phyloP scores from a whole-genome alignment of 179 eudicot genomes.

The Carnegiea gigantea region DNA sequence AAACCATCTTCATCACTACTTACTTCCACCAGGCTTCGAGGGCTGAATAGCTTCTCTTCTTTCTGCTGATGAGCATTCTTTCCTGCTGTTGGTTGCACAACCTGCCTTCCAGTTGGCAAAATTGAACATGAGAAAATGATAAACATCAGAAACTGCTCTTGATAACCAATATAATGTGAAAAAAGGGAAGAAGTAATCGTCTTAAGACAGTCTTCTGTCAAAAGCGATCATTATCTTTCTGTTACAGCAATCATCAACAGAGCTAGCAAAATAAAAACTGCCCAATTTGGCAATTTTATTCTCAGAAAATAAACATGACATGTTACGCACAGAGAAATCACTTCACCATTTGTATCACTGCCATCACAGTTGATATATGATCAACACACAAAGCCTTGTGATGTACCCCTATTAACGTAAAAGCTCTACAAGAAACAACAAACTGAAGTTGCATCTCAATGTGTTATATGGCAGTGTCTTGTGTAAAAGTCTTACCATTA shows the following conservation, averaged over 20 bases:
- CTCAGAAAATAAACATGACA: neutral
- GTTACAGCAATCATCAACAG: neutral
- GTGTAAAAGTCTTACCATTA: neutral
- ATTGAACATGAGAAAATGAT: neutral
- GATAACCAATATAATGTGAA: neutral
- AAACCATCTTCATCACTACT: slow-evolving; percentile 88
- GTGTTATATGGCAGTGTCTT: neutral
- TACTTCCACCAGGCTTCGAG: slow-evolving; percentile 68
- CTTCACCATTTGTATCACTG: neutral
- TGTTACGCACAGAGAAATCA: neutral
- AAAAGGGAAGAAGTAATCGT: neutral
- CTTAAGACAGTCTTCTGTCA: neutral
- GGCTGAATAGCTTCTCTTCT: slow-evolving; percentile 28
- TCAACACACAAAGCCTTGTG: neutral
- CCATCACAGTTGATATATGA: neutral
- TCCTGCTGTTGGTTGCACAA: slow-evolving; percentile 12
- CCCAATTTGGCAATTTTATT: neutral
- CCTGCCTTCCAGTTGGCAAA: slow-evolving; percentile 25
- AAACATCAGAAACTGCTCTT: neutral
- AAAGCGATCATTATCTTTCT: neutral
- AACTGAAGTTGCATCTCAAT: neutral
- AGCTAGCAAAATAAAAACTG: neutral
- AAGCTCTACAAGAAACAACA: neutral
- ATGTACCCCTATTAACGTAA: neutral
- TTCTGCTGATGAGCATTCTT: slow-evolving; percentile 18